Percentiles rank a stretch among this genome's conserved stretches.
Conservation (phyloP, 306 rosid species). For the Medicago arabica region DNA sequence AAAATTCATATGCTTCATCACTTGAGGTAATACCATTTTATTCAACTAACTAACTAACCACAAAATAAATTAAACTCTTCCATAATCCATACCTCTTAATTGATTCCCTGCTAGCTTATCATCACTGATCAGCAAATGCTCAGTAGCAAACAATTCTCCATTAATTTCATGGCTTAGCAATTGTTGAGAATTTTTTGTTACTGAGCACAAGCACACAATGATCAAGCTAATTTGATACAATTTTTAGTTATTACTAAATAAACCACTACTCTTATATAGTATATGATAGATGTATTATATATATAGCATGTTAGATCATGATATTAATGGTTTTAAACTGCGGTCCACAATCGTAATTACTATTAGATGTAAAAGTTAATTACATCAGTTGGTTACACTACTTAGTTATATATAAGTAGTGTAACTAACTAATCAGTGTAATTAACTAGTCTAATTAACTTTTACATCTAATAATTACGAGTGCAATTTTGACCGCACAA, state of each 20-base stretch:
- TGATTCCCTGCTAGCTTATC: background rate
- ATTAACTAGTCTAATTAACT: too few species aligned
- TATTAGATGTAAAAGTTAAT: too few species aligned
- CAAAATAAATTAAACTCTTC: constrained; percentile 32
- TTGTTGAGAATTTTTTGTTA: constrained; percentile 69
- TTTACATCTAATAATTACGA: too few species aligned
- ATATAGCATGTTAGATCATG: constrained; percentile 13
- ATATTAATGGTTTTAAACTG: background rate
- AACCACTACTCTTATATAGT: background rate
- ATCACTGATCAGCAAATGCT: constrained; percentile 60
- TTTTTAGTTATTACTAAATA: background rate
- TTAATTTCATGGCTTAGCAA: too few species aligned
- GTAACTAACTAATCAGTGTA: too few species aligned
- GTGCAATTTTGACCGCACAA: background rate
- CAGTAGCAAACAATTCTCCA: constrained; percentile 72
- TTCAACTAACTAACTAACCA: constrained; percentile 34
- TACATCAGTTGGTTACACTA: too few species aligned
- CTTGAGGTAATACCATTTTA: constrained; percentile 57
- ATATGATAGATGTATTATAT: background rate
- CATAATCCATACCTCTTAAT: constrained; percentile 3
- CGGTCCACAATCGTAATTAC: background rate
- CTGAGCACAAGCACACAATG: constrained; percentile 61
- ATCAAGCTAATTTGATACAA: background rate
- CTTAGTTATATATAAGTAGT: too few species aligned
- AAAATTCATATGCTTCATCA: constrained; percentile 88